Conservation (phyloP, 768 basidiomycete genomes). For the Suillus luteus region DNA sequence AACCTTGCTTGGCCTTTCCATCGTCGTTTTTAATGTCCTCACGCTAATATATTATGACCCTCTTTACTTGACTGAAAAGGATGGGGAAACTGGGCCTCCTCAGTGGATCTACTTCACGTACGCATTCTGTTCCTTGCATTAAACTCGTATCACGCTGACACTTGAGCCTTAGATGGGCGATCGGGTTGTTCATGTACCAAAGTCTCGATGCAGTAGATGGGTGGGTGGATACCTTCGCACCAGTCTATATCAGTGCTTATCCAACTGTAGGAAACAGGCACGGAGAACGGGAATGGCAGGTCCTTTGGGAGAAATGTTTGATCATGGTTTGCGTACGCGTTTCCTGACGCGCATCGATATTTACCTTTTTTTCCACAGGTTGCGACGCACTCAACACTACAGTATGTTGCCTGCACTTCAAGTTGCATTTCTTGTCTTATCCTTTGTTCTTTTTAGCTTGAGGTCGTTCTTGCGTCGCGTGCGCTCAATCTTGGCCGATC, state of each 20-base stretch:
- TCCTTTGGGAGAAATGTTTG: slow-evolving; percentile 96
- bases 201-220: slow-evolving; percentile 88
- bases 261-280: slow-evolving; percentile 79
- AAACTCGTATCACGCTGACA: slow-evolving; percentile 4
- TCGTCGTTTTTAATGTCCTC: slow-evolving; percentile 82
- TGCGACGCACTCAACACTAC: slow-evolving; percentile 96
- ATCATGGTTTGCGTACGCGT: slow-evolving; percentile 67
- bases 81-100: slow-evolving; percentile 63
- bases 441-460: slow-evolving; percentile 56
- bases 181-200: slow-evolving; percentile 91
- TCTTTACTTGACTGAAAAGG: slow-evolving; percentile 66
- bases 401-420: slow-evolving; percentile 40
- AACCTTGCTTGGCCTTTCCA: slow-evolving; percentile 78
- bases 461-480: slow-evolving; percentile 77
- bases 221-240: slow-evolving; percentile 41
- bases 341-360: not conserved
- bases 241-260: slow-evolving; percentile 20
- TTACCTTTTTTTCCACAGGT: slow-evolving; percentile 42
- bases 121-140: slow-evolving; percentile 29
- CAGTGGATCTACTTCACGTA: slow-evolving; percentile 92
- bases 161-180: slow-evolving; percentile 63
- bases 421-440: slow-evolving; percentile 9
- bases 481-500: slow-evolving; percentile 91
- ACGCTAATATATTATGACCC: slow-evolving; percentile 88
- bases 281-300: slow-evolving; percentile 96